These are phyloP conservation scores for Pichia inconspicua DNA, from an alignment of 1,139 yeast genomes.

Conservation along the genomic window DNA sequence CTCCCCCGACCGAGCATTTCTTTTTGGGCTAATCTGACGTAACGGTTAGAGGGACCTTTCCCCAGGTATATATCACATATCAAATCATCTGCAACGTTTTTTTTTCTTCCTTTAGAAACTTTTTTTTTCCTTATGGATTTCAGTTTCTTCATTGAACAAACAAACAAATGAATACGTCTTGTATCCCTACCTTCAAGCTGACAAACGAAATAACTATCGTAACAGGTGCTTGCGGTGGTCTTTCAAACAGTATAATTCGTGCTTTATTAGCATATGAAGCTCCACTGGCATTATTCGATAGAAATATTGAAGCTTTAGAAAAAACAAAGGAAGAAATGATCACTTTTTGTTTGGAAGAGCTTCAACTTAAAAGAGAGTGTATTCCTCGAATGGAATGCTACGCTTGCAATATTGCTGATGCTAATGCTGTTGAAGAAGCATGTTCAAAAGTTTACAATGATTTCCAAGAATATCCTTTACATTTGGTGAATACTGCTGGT, in stretches of 20 bases:
- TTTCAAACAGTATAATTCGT: constrained; percentile 57
- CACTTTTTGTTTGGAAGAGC: constrained; percentile 22
- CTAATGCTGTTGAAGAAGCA: constrained; percentile 49
- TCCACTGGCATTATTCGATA: constrained; percentile 68
- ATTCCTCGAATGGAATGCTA: constrained; percentile 50
- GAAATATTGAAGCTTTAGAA: constrained; percentile 49
- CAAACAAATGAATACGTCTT: neutral
- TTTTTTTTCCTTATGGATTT: too few relatives aligned
- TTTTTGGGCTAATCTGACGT: neutral
- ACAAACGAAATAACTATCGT: constrained; percentile 67
- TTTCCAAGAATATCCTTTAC: constrained; percentile 55
- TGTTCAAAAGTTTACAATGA: constrained; percentile 44
- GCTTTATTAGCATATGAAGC: constrained; percentile 66
- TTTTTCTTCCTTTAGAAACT: neutral
- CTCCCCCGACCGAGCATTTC: too few relatives aligned
- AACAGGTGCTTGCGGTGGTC: constrained; percentile 82
- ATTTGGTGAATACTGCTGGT: constrained; percentile 76
- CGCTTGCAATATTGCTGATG: constrained; percentile 70
- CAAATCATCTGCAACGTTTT: neutral
- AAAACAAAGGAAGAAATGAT: constrained; percentile 53
- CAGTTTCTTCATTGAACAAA: neutral
- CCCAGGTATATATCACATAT: neutral
- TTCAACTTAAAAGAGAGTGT: constrained; percentile 28
- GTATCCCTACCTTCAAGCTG: constrained; percentile 39
- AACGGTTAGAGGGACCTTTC: neutral